Base-by-base conservation (phyloP, 2,329 filamentous ascomycete genomes). In the Cladosporium cucumerinum region DNA sequence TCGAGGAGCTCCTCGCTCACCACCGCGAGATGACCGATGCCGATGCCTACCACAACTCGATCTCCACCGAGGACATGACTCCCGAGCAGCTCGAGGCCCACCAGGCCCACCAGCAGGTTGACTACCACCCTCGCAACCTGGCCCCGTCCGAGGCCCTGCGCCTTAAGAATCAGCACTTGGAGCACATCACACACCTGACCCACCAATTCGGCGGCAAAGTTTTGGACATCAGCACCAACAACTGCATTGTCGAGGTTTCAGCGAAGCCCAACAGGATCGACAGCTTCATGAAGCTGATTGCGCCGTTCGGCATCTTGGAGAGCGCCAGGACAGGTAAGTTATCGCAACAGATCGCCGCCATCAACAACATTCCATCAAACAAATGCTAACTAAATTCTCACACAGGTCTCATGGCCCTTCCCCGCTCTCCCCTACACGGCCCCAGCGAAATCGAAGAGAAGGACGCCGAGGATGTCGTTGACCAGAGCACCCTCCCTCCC, bases 181-280 rank as follows among this genome's bases (percentile, higher is more conserved):
- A 94, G 82, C 93, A 91, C 65, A 97, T 99, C 74, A 99, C 95
- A 64, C 95, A 96, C 79, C 88, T 99, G 76, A 89, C 94, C 21
- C 95, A 99, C 81, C 95, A 99, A 75, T 99, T 99, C 74, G 93
- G 93, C 65, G 95, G 95, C 69, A 99, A 99, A 82, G 91, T 99
- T 28, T 80, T 99, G 72, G 95, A 99, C 79, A 98, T 99, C 73
- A 97, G 93, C 83, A 97, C 92, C 61, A 97, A 92, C 80, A 98
- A 96, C 82, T 98, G 95, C 81, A 98, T 98, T 78, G 93, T 99
- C 66, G 95, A 99, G 80, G 80, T 99, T 8, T 97, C 93, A 62
- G 95, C 95, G 66, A 99, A 99, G 81, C 93, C 92, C 39, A 87
- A 84, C 67, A 89, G 95, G 79, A 97, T 99, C 75, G 93, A 99